Percentiles rank a stretch among this genome's conserved stretches.
These are phyloP conservation scores for Prunus dulcis DNA, from an alignment of 306 rosid genomes.

Conservation along the genomic window DNA sequence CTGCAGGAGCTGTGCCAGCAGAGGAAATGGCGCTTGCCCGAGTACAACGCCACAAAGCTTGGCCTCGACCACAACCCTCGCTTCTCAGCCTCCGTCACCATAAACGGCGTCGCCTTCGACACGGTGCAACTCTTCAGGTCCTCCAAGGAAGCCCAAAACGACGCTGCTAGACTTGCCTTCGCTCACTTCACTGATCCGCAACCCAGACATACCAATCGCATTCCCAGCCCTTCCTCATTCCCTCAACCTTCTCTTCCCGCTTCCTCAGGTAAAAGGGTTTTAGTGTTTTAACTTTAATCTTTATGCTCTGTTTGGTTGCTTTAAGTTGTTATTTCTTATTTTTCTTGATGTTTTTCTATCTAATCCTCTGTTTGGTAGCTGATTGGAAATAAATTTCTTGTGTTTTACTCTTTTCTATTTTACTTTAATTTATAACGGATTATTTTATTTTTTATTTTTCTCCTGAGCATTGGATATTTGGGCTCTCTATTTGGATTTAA, in stretches of 20 bases:
- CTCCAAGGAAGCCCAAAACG: conserved; percentile 51
- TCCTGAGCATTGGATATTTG: too few species aligned
- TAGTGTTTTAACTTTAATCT: too few species aligned
- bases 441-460: too few species aligned
- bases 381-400: too few species aligned
- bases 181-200: conserved; percentile 30
- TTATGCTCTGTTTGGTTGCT: background rate
- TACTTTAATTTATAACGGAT: too few species aligned
- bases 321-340: too few species aligned
- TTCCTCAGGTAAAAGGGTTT: background rate
- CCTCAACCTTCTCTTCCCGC: conserved; percentile 24
- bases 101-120: conserved; percentile 28
- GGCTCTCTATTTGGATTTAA: too few species aligned
- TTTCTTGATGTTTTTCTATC: too few species aligned
- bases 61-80: conserved; percentile 52
- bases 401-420: too few species aligned
- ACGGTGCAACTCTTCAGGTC: background rate
- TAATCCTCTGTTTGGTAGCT: too few species aligned
- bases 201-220: conserved; percentile 12
- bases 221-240: conserved; percentile 8
- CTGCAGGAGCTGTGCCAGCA: conserved; percentile 57
- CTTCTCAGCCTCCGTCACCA: conserved; percentile 35
- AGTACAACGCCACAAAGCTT: conserved; percentile 25
- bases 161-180: conserved; percentile 59
- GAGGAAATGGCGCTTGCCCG: conserved; percentile 39